Conservation (phyloP, 2,329 filamentous ascomycete species). For the Venturia asperata region DNA sequence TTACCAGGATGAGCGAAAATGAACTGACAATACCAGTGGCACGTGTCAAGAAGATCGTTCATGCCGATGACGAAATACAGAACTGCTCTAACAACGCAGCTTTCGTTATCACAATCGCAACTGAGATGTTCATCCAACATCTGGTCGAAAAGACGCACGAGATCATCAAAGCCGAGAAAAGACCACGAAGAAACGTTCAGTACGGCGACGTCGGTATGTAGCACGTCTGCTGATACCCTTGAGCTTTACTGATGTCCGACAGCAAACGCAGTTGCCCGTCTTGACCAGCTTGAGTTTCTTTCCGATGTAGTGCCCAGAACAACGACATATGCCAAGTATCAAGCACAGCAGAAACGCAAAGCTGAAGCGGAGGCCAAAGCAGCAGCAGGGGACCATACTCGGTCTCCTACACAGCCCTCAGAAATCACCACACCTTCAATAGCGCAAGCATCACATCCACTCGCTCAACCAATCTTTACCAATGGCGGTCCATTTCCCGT, state of each 20-base stretch:
- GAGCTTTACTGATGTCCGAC: constrained; percentile 18
- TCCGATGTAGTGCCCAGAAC: constrained; percentile 86
- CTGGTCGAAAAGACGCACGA: constrained; percentile 78
- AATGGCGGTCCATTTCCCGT: constrained; percentile 1
- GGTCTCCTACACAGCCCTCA: constrained; percentile 4
- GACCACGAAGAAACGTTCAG: constrained; percentile 87
- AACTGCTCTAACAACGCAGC: constrained; percentile 89
- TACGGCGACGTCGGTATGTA: constrained; percentile 81
- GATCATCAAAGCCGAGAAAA: constrained; percentile 82
- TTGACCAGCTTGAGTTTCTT: constrained; percentile 93
- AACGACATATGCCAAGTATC: constrained; percentile 70
- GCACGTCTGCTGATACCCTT: constrained; percentile 14
- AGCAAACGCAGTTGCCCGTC: constrained; percentile 79
- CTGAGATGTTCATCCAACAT: constrained; percentile 94
- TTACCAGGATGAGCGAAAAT: background rate
- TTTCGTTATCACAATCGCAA: constrained; percentile 87
- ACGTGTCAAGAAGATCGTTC: constrained; percentile 91
- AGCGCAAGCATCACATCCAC: constrained; percentile 1
- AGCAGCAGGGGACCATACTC: constrained; percentile 6
- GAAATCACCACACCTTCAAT: constrained; percentile 8
- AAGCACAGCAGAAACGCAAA: constrained; percentile 40
- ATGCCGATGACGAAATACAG: constrained; percentile 74
- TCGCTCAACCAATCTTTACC: background rate
- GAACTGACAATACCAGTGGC: constrained; percentile 56
- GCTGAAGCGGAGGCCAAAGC: constrained; percentile 14